A percentile compares a stretch with the other conserved stretches of the same genome.
Conservation (phyloP, 2,329 filamentous ascomycete genomes). For the Teratosphaeria nubilosa region DNA sequence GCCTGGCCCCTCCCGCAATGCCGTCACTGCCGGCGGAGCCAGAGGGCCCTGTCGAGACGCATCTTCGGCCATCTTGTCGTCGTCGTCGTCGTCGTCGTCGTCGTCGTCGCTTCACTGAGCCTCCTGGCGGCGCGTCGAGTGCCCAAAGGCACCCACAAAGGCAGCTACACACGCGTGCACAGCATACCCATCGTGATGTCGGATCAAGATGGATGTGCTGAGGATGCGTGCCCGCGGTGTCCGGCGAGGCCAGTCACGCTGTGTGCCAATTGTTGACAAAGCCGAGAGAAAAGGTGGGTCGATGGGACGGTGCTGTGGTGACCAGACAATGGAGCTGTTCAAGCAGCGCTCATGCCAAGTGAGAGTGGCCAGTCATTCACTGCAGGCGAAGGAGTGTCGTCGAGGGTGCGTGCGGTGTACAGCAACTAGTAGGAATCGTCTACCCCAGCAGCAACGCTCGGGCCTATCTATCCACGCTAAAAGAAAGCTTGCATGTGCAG, state of each 20-base stretch:
- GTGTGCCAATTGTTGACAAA: neutral
- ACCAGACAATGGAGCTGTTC: neutral
- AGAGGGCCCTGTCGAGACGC: slow-evolving; percentile 20
- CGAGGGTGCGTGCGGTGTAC: neutral
- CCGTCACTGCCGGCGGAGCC: slow-evolving; percentile 34
- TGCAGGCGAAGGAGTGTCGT: neutral
- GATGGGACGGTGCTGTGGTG: neutral
- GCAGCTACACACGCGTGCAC: slow-evolving; percentile 2
- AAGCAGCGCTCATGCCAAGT: neutral
- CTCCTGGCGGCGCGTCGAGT: neutral
- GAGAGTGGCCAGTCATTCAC: neutral
- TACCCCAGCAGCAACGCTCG: neutral
- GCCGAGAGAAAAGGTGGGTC: neutral
- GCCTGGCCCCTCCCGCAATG: slow-evolving; percentile 32
- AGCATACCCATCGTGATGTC: slow-evolving; percentile 2
- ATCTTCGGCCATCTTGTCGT: slow-evolving; percentile 5
- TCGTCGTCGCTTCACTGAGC: neutral
- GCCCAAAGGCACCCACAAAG: slow-evolving; percentile 2
- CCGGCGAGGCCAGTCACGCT: neutral
- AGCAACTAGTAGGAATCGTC: neutral
- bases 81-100: neutral
- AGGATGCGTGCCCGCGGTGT: neutral
- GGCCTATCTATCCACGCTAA: neutral
- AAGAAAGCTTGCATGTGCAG: no score
- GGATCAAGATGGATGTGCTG: slow-evolving; percentile 2